Base-by-base conservation (phyloP, 1,284 basidiomycete genomes). In the Athelia sp. region DNA sequence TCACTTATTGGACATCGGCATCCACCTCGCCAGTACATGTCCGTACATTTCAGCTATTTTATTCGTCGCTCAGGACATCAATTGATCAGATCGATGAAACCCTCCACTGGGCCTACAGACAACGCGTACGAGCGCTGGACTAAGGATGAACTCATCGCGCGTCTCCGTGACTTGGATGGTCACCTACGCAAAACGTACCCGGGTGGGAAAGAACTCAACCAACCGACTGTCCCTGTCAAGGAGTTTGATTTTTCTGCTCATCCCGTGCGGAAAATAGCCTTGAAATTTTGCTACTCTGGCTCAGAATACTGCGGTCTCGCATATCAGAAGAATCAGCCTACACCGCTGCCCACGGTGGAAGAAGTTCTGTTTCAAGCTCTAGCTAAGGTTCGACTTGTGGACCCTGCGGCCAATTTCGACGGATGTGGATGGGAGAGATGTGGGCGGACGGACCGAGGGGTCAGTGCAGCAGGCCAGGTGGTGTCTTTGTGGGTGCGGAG, bases 381-480 rank as follows among this genome's bases (percentile, higher is more conserved):
- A 48, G 84, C 81, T 35, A 84, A 85, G 43, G 79, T 87, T 1
- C 75, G 82, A 47, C 71, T 98, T 29, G 78, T 97, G 21, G 90
- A 93, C 62, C 75, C 74, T 0, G 79, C 75, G 0, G 78, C 69
- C 8, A 92, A 92, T 4, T 75, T 90, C 53, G 90, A 94, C 15
- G 90, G 86, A 0, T 94, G 93, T 61, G 91, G 82, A 21, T 99
- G 93, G 82, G 86, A 89, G 60, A 76, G 85, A 52, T 98, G 96
- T 67, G 96, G 96, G 11, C 71, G 97, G 57, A 99, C 96, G 21
- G 96, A 99, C 73, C 77, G 87, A 32, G 96, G 97, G 0, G 96
- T 99, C 45, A 95, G 91, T 62, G 93, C 90, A 36, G 91, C 90
- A 4, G 94, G 93, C 1, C 96, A 99, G 66, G 95, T 99, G 31